Evolutionary conservation across 78 protist genomes (phyloP).

Genomic region (Chrysochromulina tobinii): DNA sequence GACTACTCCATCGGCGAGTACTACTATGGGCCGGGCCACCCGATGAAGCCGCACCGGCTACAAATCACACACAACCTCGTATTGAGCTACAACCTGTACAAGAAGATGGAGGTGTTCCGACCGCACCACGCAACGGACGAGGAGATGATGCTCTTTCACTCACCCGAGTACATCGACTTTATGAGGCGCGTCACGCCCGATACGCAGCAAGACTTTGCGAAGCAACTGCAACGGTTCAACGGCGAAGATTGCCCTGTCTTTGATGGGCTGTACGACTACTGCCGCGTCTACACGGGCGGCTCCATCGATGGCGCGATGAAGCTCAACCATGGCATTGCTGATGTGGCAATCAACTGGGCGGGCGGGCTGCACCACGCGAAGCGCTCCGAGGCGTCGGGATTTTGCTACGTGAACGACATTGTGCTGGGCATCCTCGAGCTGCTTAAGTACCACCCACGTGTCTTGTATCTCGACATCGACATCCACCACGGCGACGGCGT

Average conservation of each 20-base stretch:
- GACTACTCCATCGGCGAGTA: conserved; percentile 46
- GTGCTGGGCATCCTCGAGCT: conserved; percentile 96
- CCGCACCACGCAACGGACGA: conserved; percentile 76
- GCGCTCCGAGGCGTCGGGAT: conserved; percentile 94
- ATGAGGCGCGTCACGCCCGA: conserved; percentile 85
- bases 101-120: conserved; percentile 81
- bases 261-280: conserved; percentile 92
- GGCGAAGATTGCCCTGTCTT: conserved; percentile 97
- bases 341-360: conserved; percentile 97
- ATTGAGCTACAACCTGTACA: conserved; percentile 85
- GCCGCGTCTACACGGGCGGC: conserved; percentile 92
- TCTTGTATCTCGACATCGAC: conserved; percentile 97
- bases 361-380: conserved; percentile 99
- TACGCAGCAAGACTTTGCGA: conserved; percentile 46
- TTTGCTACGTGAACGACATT: conserved; percentile 99
- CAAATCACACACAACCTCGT: conserved; percentile 91
- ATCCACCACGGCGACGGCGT: conserved; percentile 98
- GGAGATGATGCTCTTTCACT: conserved; percentile 92
- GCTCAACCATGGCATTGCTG: conserved; percentile 76
- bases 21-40: conserved; percentile 90
- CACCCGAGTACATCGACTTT: conserved; percentile 96
- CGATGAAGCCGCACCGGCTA: conserved; percentile 98
- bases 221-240: conserved; percentile 69
- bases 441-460: conserved; percentile 79
- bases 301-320: conserved; percentile 82